Base-by-base conservation (phyloP, 179 eudicot genomes). In the Camellia oleifera region DNA sequence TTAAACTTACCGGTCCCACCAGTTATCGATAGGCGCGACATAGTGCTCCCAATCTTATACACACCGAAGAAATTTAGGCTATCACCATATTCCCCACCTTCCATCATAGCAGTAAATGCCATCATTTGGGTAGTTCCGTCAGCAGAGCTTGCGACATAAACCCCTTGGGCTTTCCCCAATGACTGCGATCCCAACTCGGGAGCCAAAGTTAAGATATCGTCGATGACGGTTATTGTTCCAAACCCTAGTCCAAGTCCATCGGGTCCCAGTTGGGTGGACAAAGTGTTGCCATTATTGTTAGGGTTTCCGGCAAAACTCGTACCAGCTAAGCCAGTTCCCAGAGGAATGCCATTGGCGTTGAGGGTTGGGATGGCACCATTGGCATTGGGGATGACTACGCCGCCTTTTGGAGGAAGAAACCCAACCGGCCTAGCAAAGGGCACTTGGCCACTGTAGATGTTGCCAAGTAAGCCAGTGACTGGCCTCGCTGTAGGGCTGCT, bases 61-160 rank as follows among this genome's bases (percentile, higher is more conserved):
- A 95, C 93, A 0, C 98, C 98, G 53, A 90, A 95, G 82, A 95
- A 92, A 86, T 95, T 95, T 76, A 95, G 85, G 75, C 98, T 95
- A 69, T 95, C 99, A 0, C 99, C 99, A 61, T 92, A 95, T 67
- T 95, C 99, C 7, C 99, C 99, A 15, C 99, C 99, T 81, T 95
- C 99, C 67, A 95, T 87, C 94, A 95, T 83, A 32, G 94, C 97
- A 0, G 95, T 95, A 81, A 95, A 95, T 13, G 95, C 88, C 99
- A 95, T 95, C 94, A 95, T 89, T 80, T 95, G 99, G 10, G 92
- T 89, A 32, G 83, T 71, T 48, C 98, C 98, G 7, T 92, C 92
- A 4, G 90, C 95, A 4, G 99, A 95, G 86, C 98, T 95, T 0
- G 98, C 93, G 0, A 95, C 93, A 67, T 95, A 95, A 5, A 95